Evolutionary conservation across 148 eudicot genomes (phyloP).

Genomic region (Polygonum aviculare): DNA sequence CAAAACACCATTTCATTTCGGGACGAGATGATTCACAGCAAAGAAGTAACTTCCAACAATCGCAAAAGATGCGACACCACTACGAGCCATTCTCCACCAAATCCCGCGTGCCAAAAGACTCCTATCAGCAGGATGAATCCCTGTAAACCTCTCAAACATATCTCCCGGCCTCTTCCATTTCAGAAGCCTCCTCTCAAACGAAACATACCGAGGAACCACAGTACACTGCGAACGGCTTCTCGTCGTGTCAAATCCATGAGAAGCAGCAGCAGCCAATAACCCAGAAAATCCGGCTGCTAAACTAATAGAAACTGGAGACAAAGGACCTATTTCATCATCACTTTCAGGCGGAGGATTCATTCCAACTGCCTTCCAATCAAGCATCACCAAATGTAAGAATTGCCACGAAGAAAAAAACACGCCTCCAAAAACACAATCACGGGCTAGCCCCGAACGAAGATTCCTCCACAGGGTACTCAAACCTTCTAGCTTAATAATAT

Average conservation of each 20-base stretch:
- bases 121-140: conserved; percentile 84
- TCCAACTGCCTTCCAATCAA: conserved; percentile 77
- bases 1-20: conserved; percentile 10
- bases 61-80: conserved; percentile 75
- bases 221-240: conserved; percentile 70
- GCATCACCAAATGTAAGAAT: conserved; percentile 52
- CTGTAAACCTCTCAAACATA: conserved; percentile 74
- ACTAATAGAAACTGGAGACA: conserved; percentile 71
- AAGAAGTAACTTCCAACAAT: conserved; percentile 64
- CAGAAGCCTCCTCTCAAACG: conserved; percentile 74
- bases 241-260: conserved; percentile 90
- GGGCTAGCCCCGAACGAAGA: conserved; percentile 57
- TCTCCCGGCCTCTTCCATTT: conserved; percentile 71
- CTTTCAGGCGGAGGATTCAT: conserved; percentile 68
- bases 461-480: conserved; percentile 80
- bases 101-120: conserved; percentile 66
- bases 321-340: conserved; percentile 66
- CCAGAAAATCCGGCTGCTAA: conserved; percentile 87
- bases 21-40: conserved; percentile 39
- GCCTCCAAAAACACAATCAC: conserved; percentile 84
- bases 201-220: conserved; percentile 67
- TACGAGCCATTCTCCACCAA: conserved; percentile 64
- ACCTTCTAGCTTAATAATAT: conserved; percentile 73
- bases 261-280: conserved; percentile 77
- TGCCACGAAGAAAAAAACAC: conserved; percentile 83